A percentile compares a stretch with the other conserved stretches of the same genome.
These are phyloP conservation scores for Backusella australiensis DNA, from an alignment of 192 early-diverging fungal genomes.

Conservation along the genomic window DNA sequence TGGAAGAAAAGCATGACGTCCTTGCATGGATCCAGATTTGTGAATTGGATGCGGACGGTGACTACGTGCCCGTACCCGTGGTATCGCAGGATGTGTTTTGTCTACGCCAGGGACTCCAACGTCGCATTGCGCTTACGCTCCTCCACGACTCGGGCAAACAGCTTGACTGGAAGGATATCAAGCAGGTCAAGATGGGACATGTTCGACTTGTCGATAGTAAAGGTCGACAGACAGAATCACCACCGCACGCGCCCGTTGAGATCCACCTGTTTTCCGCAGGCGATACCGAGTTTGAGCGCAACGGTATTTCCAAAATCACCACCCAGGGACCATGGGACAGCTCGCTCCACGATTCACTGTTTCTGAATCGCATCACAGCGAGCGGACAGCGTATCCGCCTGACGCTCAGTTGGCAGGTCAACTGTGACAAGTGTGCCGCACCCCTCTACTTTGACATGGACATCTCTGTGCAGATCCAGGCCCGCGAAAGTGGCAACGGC, in stretches of 20 bases:
- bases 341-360: constrained; percentile 63
- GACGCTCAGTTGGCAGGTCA: constrained; percentile 47
- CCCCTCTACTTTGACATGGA: constrained; percentile 61
- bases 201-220: constrained; percentile 55
- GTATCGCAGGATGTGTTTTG: constrained; percentile 53
- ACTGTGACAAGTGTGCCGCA: constrained; percentile 38
- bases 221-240: constrained; percentile 49
- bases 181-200: constrained; percentile 41
- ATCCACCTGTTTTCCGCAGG: constrained; percentile 40
- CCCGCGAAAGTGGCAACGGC: constrained; percentile 39
- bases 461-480: constrained; percentile 56
- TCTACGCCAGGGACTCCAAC: constrained; percentile 76
- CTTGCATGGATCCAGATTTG: constrained; percentile 63
- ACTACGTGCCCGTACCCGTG: constrained; percentile 57
- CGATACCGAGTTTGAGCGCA: constrained; percentile 37
- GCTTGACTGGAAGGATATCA: constrained; percentile 50
- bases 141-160: constrained; percentile 64
- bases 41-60: constrained; percentile 61
- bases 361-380: constrained; percentile 60
- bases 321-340: constrained; percentile 72
- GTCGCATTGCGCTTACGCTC: constrained; percentile 63
- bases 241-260: constrained; percentile 40
- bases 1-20: constrained; percentile 68
- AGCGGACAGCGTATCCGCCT: constrained; percentile 55
- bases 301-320: constrained; percentile 59